phyloP scores from a whole-genome alignment of 2,329 filamentous ascomycete genomes.

The Hypoxylon sp. region DNA sequence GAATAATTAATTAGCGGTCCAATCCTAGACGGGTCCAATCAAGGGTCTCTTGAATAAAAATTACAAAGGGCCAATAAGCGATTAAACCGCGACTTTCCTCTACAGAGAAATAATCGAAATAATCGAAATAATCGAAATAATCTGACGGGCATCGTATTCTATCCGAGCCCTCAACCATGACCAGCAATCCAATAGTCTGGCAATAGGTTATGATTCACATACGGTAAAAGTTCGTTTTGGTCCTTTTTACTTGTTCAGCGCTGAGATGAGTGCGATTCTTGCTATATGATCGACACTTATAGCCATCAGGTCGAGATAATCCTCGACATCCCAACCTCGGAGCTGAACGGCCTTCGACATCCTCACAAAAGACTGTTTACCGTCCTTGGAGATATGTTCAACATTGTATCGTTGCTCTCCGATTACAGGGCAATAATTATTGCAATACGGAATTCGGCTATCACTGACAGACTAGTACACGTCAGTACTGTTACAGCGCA shows the following conservation, averaged over 20 bases:
- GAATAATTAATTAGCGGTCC: conserved; percentile 13
- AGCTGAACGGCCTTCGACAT: conserved; percentile 34
- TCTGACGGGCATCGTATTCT: conserved; percentile 11
- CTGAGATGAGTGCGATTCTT: conserved; percentile 8
- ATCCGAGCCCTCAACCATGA: conserved; percentile 12
- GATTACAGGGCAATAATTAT: conserved; percentile 6
- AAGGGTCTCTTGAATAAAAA: conserved; percentile 11
- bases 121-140: too few relatives aligned
- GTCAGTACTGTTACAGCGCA: conserved; percentile 42
- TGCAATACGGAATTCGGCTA: conserved; percentile 28
- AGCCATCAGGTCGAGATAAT: conserved; percentile 33
- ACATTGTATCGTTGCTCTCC: conserved; percentile 24
- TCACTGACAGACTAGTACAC: conserved; percentile 27
- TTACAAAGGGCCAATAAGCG: conserved; percentile 23
- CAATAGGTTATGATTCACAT: conserved; percentile 21
- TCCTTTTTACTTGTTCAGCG: conserved; percentile 17
- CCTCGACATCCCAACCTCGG: conserved; percentile 27
- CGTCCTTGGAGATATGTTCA: background rate
- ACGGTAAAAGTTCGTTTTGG: conserved; percentile 6
- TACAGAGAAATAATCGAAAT: conserved; percentile 6
- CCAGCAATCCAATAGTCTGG: conserved; percentile 37
- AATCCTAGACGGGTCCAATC: conserved; percentile 18
- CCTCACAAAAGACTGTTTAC: conserved; percentile 1
- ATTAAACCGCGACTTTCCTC: conserved; percentile 26
- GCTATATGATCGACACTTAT: conserved; percentile 43